Evolutionary conservation across 2,329 filamentous ascomycete species (phyloP).

Genomic region (Plenodomus lindquistii): DNA sequence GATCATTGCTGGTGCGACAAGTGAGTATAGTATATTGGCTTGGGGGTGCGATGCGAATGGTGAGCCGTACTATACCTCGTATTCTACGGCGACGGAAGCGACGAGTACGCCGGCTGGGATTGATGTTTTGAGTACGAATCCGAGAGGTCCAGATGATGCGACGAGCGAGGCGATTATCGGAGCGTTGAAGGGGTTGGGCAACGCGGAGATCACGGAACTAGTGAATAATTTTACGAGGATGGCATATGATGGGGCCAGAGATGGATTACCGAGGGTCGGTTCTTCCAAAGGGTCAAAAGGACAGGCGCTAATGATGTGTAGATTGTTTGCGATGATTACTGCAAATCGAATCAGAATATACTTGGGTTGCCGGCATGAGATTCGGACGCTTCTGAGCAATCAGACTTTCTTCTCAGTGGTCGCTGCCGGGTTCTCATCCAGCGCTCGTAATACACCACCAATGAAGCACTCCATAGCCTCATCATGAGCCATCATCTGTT

Average conservation of each 20-base stretch:
- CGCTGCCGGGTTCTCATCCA: no score
- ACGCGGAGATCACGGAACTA: constrained; percentile 9
- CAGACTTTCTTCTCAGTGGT: no score
- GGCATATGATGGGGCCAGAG: constrained; percentile 13
- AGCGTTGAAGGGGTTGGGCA: constrained; percentile 6
- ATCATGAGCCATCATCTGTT: no score
- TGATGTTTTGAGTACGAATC: constrained; percentile 18
- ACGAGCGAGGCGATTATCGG: constrained; percentile 8
- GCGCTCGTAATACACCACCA: no score
- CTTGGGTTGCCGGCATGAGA: constrained; percentile 3
- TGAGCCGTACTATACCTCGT: constrained; percentile 14
- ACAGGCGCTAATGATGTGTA: not conserved
- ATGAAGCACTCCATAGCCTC: not conserved
- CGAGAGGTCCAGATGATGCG: constrained; percentile 9
- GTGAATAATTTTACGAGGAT: constrained; percentile 3
- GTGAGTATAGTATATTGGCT: constrained; percentile 13
- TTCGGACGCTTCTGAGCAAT: not conserved
- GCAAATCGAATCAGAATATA: constrained; percentile 17
- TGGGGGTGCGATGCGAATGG: constrained; percentile 21
- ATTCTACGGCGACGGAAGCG: constrained; percentile 10
- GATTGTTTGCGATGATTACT: constrained; percentile 17
- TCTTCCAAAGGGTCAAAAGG: no score
- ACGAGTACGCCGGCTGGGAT: constrained; percentile 17
- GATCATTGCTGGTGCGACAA: constrained; percentile 13
- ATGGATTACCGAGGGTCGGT: constrained; percentile 6